Evolutionary conservation across 345 rosid species (phyloP).

Genomic region (Gossypium raimondii): DNA sequence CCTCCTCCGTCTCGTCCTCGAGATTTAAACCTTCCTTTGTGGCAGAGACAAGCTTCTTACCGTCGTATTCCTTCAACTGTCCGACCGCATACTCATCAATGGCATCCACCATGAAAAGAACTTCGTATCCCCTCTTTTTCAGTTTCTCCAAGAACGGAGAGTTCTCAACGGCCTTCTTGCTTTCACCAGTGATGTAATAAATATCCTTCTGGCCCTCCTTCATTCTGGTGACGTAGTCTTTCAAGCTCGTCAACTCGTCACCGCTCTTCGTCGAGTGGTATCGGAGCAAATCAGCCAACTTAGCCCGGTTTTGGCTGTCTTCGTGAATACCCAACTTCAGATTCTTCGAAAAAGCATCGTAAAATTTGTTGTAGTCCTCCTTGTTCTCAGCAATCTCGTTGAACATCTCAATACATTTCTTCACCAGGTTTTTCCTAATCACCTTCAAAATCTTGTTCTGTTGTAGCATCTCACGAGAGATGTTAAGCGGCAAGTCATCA

Average conservation of each 20-base stretch:
- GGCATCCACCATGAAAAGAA: constrained; percentile 85
- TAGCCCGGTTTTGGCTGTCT: constrained; percentile 76
- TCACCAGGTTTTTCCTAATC: constrained; percentile 84
- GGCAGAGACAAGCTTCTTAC: constrained; percentile 81
- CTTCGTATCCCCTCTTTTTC: constrained; percentile 82
- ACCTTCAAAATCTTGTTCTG: constrained; percentile 96
- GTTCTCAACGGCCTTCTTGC: constrained; percentile 84
- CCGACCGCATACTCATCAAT: constrained; percentile 88
- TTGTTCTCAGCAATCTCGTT: constrained; percentile 82
- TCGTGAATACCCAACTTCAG: constrained; percentile 83
- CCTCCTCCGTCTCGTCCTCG: constrained; percentile 80
- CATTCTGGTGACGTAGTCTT: constrained; percentile 89
- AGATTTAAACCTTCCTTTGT: constrained; percentile 79
- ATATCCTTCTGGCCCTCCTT: constrained; percentile 88
- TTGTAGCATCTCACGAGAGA: constrained; percentile 83
- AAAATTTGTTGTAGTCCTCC: constrained; percentile 81
- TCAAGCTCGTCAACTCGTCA: constrained; percentile 73
- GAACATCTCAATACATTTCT: constrained; percentile 92
- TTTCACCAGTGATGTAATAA: constrained; percentile 72
- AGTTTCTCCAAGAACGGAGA: constrained; percentile 84
- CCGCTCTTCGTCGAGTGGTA: constrained; percentile 84
- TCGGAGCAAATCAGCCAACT: constrained; percentile 70
- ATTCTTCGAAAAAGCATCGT: constrained; percentile 83
- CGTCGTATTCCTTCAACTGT: constrained; percentile 72
- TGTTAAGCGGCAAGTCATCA: constrained; percentile 87